Percentiles rank a stretch among this genome's conserved stretches.
Evolutionary conservation across 345 rosid genomes (phyloP).

Genomic region (Eucalyptus microcorys): DNA sequence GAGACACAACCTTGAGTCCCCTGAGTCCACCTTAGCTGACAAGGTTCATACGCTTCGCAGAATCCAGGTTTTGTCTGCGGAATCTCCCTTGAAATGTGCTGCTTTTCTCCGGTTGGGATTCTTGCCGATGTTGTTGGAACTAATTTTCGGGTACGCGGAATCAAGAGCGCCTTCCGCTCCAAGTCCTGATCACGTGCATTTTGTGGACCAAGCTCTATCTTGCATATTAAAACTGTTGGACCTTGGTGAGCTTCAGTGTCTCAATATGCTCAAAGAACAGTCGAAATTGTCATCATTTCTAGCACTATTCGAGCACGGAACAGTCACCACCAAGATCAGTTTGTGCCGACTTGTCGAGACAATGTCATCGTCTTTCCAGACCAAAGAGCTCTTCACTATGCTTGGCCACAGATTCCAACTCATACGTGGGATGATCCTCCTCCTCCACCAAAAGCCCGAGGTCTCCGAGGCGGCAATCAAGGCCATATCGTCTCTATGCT

Average conservation of each 20-base stretch:
- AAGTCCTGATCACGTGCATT: conserved; percentile 1
- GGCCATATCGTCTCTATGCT: conserved; percentile 33
- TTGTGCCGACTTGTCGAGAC: conserved; percentile 29
- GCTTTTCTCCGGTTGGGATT: conserved; percentile 25
- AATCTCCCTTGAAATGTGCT: conserved; percentile 5
- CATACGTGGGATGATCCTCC: conserved; percentile 2
- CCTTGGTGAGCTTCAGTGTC: neutral
- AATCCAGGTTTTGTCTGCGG: conserved; percentile 5
- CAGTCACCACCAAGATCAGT: conserved; percentile 3
- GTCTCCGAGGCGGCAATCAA: conserved; percentile 12
- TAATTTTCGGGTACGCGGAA: conserved; percentile 13
- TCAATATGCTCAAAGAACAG: conserved; percentile 28
- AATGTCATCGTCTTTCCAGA: conserved; percentile 23
- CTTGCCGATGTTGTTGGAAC: conserved; percentile 28
- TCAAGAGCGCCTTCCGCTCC: neutral
- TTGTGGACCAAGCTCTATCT: conserved; percentile 17
- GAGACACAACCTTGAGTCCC: conserved; percentile 23
- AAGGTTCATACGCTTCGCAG: conserved; percentile 14
- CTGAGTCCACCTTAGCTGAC: neutral
- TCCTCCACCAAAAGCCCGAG: conserved; percentile 5
- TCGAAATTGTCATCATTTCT: conserved; percentile 18
- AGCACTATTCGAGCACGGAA: conserved; percentile 22
- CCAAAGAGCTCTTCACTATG: conserved; percentile 17
- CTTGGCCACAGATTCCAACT: conserved; percentile 9
- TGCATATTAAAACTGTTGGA: conserved; percentile 21